Conservation (phyloP, 164 flowering plant species). For the Saururus chinensis region DNA sequence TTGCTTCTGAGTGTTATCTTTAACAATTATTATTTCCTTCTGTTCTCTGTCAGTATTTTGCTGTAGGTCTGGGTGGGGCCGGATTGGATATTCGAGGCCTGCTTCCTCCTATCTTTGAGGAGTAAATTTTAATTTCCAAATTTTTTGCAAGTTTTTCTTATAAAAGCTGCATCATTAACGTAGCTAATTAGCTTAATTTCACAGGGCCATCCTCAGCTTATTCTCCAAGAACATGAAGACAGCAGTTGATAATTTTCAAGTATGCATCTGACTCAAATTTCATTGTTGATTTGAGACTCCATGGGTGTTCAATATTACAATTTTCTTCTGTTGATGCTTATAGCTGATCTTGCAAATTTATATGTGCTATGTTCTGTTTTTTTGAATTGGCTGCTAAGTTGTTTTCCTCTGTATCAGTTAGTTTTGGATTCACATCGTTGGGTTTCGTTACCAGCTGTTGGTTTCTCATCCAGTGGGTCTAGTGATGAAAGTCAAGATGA, state of each 20-base stretch:
- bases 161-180: background rate
- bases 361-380: too few relatives aligned
- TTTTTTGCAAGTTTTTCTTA: background rate
- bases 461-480: conserved; percentile 46
- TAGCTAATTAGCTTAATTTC: conserved; percentile 7
- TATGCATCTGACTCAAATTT: conserved; percentile 12
- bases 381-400: background rate
- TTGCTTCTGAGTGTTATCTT: background rate
- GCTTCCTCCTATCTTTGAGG: conserved; percentile 96
- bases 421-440: conserved; percentile 97
- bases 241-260: conserved; percentile 98
- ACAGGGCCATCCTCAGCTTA: conserved; percentile 87
- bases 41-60: conserved; percentile 61
- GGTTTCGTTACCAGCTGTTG: conserved; percentile 89
- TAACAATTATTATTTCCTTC: background rate
- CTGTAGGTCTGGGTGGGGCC: conserved; percentile 95
- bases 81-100: conserved; percentile 94
- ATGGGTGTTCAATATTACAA: background rate
- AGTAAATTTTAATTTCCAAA: conserved; percentile 29
- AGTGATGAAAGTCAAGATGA: conserved; percentile 76
- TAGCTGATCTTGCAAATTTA: background rate
- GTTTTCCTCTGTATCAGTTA: conserved; percentile 32
- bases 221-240: conserved; percentile 79
- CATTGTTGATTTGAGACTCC: background rate
- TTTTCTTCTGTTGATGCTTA: too few relatives aligned